Evolutionary conservation across 1,284 basidiomycete species (phyloP), one percentile per base, ranked within the genome.

Genomic region (Trichosporon faecale): DNA sequence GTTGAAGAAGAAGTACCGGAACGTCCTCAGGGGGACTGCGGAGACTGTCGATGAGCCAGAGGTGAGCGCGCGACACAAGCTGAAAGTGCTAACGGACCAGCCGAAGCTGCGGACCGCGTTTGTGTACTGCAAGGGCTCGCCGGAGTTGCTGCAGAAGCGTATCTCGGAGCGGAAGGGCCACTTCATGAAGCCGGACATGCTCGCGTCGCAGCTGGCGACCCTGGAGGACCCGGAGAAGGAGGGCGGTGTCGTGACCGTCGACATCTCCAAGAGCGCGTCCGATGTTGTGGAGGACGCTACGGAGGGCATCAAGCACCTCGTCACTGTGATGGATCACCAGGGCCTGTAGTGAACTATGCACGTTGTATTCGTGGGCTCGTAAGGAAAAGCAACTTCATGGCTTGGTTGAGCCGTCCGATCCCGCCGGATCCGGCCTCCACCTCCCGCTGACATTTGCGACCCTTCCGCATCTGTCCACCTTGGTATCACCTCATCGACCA

Each of bases 171-270:
- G 95, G 33, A 82, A 89, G 73, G 89, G 89, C 0, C 95, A 98
- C 82, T 97, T 93, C 76, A 94, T 98, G 91, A 94, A 94, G 82
- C 88, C 89, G 2, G 67, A 77, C 25, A 96, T 98, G 95, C 85
- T 98, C 73, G 90, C 91, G 67, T 91, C 91, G 73, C 95, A 98
- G 85, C 79, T 97, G 72, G 84, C 85, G 21, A 91, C 92, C 40
- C 80, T 98, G 70, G 92, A 98, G 83, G 87, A 86, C 72, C 94
- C 94, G 0, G 74, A 71, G 8, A 88, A 85, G 2, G 93, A 94
- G 80, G 83, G 86, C 2, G 90, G 88, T 0, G 90, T 93, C 12
- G 86, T 91, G 9, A 85, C 86, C 4, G 89, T 94, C n/a, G 82
- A 87, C 27, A 82, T 91, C 66, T 86, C 87, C 57, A 85, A 85